Evolutionary conservation across 176 grass and related monocot genomes (phyloP), one percentile per base, ranked within the genome.

Genomic region (Tillandsia fasciculata): DNA sequence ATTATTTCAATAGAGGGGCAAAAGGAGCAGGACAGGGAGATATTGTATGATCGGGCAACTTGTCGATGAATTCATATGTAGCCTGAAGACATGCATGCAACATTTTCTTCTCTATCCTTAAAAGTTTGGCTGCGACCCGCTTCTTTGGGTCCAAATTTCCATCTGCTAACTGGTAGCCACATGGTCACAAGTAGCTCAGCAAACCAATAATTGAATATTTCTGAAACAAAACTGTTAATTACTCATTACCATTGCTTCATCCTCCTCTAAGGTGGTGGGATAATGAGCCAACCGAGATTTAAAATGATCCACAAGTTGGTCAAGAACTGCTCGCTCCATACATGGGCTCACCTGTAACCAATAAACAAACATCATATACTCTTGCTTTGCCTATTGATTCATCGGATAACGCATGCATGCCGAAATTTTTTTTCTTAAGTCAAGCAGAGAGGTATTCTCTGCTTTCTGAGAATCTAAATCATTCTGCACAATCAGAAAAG

Each of bases 51-150:
- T 99, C 89, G 57, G 94, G 89, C 84, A 99, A 85, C 10, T 85
- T 69, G 48, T 77, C 82, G 87, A 90, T 93, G 28, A 99, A 70
- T 74, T 90, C 80, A 9, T 75, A 79, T 72, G 74, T 82, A 70
- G 74, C 89, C 80, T 83, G 77, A 68, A 97, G 81, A 83, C 87
- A 97, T 57, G 77, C 87, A 87, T 90, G 94, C 56, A 97, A 76
- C 69, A 97, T 90, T 81, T 85, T 97, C 82, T 97, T 97, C 67
- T 97, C 94, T 61, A 93, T 74, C 66, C 79, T 93, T 68, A 93
- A 77, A 83, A 93, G 94, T 53, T 91, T 86, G 53, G 76, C 82
- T 42, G 94, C 94, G 70, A 97, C 94, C 76, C 85, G 78, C 57
- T 81, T 97, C 79, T 97, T 97, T 72, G 89, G 84, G 69, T 90